Evolutionary conservation across 345 rosid genomes (phyloP), one percentile per base, ranked within the genome.

Genomic region (Salix arbutifolia): DNA sequence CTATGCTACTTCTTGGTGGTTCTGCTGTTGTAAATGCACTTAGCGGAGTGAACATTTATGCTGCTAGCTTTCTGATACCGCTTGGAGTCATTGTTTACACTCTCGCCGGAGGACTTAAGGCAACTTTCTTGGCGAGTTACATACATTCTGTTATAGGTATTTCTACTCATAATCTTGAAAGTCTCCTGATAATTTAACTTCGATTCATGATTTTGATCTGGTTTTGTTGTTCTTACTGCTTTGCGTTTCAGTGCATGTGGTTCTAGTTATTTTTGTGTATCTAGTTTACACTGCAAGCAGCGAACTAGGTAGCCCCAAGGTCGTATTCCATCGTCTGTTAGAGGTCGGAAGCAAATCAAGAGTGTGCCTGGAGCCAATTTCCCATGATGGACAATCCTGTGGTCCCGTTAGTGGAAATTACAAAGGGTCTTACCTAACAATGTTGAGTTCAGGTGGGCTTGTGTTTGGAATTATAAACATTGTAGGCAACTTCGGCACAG

Each of bases 1-100:
- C 97, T 0, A 94, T 94, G 98, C 88, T 94, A 66, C 91, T 94
- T 58, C 97, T 94, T 1, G 98, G 97, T 1, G 97, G 97, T 65
- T 92, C 97, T 17, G 95, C 98, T 21, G 98, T 92, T 68, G 98
- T 92, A 67, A 94, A 91, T 88, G 98, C 97, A 23, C 92, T 92
- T 30, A 92, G 94, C 3, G 97, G 97, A 61, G 92, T 92, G 23
- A 90, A 94, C 77, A 89, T 94, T 31, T 92, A 89, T 33, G 92
- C 93, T 5, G 98, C 98, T 67, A 92, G 97, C 85, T 94, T 94
- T 83, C 87, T 94, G 72, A 92, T 92, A 70, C 98, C 98, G n/a
- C 92, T 94, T 5, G 98, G 98, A 18, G 97, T 92, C 10, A 83
- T 91, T 62, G 87, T 89, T 30, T 92, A 94, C 78, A 91, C 98